Evolutionary conservation across 352 stramenopile genomes (phyloP), one percentile per base, ranked within the genome.

Genomic region (Phytophthora podocarpi): DNA sequence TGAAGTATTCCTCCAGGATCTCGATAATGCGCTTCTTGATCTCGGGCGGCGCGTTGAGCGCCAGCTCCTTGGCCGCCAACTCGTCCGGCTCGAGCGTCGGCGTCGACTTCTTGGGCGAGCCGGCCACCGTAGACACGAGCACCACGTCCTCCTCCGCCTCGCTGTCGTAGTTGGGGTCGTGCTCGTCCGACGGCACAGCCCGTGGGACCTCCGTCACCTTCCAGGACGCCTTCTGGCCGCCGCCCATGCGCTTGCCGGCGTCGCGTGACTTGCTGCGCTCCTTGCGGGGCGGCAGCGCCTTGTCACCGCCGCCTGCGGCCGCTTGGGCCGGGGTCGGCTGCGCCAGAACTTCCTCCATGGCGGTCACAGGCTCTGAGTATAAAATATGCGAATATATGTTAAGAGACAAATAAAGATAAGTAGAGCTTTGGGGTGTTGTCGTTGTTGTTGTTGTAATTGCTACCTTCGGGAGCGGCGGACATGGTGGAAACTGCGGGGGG

Each of bases 141-240:
- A 98, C 76, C 26, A 98, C 85, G 53, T 96, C 93, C 20, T 92
- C 80, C 54, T 97, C 91, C 23, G 70, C 87, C 61, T 98, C 90
- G 56, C 92, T 97, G 65, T 98, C 91, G 58, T 91, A 98, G 42
- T 97, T 92, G 8, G 96, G 96, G 82, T 98, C 96, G 27, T 97
- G 71, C 53, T 90, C 76, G 66, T 98, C 93, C 1, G 84, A 62
- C 16, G 70, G 61, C 18, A 91, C 82, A n/a, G 79, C 61, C 31
- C 53, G 67, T 27, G 89, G 62, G 55, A 97, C 76, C 59, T 95
- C 80, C 37, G 83, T 87, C 20, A 85, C 70, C 46, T 94, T 90
- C 87, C 87, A 96, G 51, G 89, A 78, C 27, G 80, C 87, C 59
- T 94, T 96, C 70, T 96, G 86, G 8, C 87, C 87, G 39, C 87